Evolutionary conservation across 306 rosid species (phyloP), one percentile per base, ranked within the genome.

Genomic region (Lathyrus oleraceus): DNA sequence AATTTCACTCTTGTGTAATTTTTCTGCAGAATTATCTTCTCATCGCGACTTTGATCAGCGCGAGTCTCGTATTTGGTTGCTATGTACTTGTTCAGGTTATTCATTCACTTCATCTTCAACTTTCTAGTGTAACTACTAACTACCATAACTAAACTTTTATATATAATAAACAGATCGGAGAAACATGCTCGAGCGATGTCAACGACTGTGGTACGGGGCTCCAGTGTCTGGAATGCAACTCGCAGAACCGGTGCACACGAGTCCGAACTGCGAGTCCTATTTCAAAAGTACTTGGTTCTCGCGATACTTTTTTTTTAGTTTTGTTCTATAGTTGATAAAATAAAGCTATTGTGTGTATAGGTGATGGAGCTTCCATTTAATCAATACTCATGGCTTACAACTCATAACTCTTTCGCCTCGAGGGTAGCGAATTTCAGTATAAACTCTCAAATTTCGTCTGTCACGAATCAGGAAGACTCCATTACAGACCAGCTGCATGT

Each of bases 1-100:
- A 15, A 38, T 27, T 16, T 69, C 16, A 47, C 5, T 57, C 61
- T 67, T 58, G 43, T 58, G 27, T 36, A 47, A 20, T 47, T 67
- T 40, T 59, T 17, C 2, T 68, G 74, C 79, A 76, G 79, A 67
- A 76, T 4, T 59, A 67, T 15, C 79, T 76, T 68, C 74, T 76
- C 27, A 25, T 76, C n/a, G 79, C 79, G 10, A 76, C 74, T 60
- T 67, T 76, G 79, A 49, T 76, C 15, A 76, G 74, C 52, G 72
- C 70, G 17, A 76, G 79, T 59, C 79, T 76, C 48, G 79, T 76
- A 36, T 76, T 76, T 59, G 79, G 69, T 36, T 76, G 79, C 36
- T 76, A 59, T 59, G 71, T 68, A 48, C 72, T 67, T 36, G 40
- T 66, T 59, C 56, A 67, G 79, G 79, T 76, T 59, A 35, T 75